Conservation (phyloP, 179 eudicot species). For the Silene coronaria region DNA sequence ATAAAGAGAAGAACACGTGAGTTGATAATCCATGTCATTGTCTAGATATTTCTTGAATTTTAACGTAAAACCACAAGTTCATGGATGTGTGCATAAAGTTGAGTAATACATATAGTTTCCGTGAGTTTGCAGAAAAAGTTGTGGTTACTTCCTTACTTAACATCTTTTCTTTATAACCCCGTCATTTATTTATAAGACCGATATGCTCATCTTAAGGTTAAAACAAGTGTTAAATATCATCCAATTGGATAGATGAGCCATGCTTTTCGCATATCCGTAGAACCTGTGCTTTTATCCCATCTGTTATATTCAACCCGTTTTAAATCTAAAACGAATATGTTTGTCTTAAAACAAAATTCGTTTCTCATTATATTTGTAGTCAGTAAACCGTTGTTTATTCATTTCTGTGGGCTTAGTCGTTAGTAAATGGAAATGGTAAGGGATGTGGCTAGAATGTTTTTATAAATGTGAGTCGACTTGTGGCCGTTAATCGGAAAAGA, state of each 20-base stretch:
- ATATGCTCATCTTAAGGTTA: no score
- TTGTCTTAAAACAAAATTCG: no score
- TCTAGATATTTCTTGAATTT: constrained; percentile 23
- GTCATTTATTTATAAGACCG: no score
- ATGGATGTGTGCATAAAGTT: constrained; percentile 7
- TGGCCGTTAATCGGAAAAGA: background rate
- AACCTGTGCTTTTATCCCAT: no score
- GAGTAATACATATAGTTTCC: constrained; percentile 1
- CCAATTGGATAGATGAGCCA: no score
- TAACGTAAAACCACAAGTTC: constrained; percentile 15
- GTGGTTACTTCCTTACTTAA: background rate
- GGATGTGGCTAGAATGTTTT: background rate
- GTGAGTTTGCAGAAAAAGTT: constrained; percentile 11
- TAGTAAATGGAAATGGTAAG: background rate
- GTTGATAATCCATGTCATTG: constrained; percentile 9
- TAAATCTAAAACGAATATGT: no score
- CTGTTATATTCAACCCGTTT: no score
- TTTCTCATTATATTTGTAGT: no score
- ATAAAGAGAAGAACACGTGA: constrained; percentile 14
- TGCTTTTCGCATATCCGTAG: no score
- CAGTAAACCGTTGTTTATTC: background rate
- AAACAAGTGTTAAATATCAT: no score
- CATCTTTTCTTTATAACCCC: background rate
- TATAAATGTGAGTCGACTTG: background rate
- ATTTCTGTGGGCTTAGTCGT: background rate